phyloP scores from a whole-genome alignment of 1,139 yeast genomes.

The Yamadazyma spencermartinsiae region DNA sequence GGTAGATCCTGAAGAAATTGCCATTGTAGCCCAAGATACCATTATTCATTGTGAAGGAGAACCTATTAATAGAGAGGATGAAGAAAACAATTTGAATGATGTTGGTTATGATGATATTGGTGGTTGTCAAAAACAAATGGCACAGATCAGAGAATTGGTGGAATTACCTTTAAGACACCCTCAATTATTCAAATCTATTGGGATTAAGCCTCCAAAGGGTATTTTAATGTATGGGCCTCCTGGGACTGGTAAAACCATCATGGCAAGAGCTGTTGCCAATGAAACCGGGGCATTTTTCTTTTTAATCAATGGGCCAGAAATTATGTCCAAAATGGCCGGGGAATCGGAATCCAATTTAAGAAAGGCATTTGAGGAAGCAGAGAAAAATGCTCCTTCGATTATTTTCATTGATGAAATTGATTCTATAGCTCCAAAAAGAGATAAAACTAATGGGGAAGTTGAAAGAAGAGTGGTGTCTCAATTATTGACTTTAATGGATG shows the following conservation, averaged over 20 bases:
- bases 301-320: slow-evolving; percentile 98
- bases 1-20: slow-evolving; percentile 95
- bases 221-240: slow-evolving; percentile 98
- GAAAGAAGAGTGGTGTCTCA: slow-evolving; percentile 96
- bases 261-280: slow-evolving; percentile 99
- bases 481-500: slow-evolving; percentile 95
- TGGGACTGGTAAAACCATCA: slow-evolving; percentile 97
- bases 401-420: slow-evolving; percentile 98
- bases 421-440: slow-evolving; percentile 99
- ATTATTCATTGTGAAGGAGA: slow-evolving; percentile 99
- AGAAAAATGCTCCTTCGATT: slow-evolving; percentile 95
- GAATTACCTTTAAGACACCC: slow-evolving; percentile 97
- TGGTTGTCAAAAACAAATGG: slow-evolving; percentile 98
- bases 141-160: slow-evolving; percentile 95
- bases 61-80: slow-evolving; percentile 98
- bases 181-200: slow-evolving; percentile 92
- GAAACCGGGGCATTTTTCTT: slow-evolving; percentile 99
- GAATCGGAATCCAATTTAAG: slow-evolving; percentile 96
- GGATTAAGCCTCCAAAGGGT: slow-evolving; percentile 98
- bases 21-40: slow-evolving; percentile 98
- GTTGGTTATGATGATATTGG: slow-evolving; percentile 99
- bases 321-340: slow-evolving; percentile 99
- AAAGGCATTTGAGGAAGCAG: slow-evolving; percentile 99
- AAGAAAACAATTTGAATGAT: slow-evolving; percentile 91
- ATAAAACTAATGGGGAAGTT: slow-evolving; percentile 99